Percentiles rank a stretch among this genome's conserved stretches.
phyloP scores from a whole-genome alignment of 495 filamentous ascomycete genomes.

The Aspergillus nidulans region DNA sequence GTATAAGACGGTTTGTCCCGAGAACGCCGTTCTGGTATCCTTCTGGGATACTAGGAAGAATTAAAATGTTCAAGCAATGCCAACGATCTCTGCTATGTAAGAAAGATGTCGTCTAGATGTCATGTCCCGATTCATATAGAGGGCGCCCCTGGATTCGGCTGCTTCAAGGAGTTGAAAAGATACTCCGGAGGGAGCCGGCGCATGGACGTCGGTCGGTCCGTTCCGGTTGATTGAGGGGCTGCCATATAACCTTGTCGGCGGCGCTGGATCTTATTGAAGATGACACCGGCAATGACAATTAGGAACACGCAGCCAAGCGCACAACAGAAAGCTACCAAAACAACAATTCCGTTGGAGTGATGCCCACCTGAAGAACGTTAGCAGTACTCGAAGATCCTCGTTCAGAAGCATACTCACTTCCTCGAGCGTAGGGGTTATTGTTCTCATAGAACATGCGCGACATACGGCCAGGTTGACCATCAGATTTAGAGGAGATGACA shows the following conservation, averaged over 20 bases:
- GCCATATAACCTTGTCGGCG: conserved; percentile 82
- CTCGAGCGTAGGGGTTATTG: conserved; percentile 56
- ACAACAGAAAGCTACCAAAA: conserved; percentile 88
- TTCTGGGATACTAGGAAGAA: conserved; percentile 23
- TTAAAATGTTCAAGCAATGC: conserved; percentile 9
- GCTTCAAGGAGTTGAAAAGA: conserved; percentile 59
- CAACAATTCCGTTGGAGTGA: conserved; percentile 79
- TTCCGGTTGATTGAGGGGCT: conserved; percentile 66
- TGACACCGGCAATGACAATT: conserved; percentile 77
- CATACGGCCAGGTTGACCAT: conserved; percentile 65
- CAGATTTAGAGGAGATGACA: conserved; percentile 63
- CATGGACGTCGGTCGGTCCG: conserved; percentile 70
- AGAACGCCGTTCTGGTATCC: conserved; percentile 31
- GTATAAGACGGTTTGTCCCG: conserved; percentile 31
- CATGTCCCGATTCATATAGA: conserved; percentile 28
- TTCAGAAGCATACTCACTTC: conserved; percentile 37
- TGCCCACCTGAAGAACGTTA: conserved; percentile 43
- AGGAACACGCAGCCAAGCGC: conserved; percentile 82
- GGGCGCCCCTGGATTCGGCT: conserved; percentile 35
- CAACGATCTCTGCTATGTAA: conserved; percentile 14
- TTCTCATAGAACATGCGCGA: conserved; percentile 74
- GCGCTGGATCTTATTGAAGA: conserved; percentile 79
- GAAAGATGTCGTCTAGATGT: conserved; percentile 5
- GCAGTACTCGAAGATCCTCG: conserved; percentile 14
- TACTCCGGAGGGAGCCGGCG: conserved; percentile 76